Percentiles rank a stretch among this genome's conserved stretches.
These are phyloP conservation scores for Geopyxis carbonaria DNA, from an alignment of 495 filamentous ascomycete species.

Conservation along the genomic window DNA sequence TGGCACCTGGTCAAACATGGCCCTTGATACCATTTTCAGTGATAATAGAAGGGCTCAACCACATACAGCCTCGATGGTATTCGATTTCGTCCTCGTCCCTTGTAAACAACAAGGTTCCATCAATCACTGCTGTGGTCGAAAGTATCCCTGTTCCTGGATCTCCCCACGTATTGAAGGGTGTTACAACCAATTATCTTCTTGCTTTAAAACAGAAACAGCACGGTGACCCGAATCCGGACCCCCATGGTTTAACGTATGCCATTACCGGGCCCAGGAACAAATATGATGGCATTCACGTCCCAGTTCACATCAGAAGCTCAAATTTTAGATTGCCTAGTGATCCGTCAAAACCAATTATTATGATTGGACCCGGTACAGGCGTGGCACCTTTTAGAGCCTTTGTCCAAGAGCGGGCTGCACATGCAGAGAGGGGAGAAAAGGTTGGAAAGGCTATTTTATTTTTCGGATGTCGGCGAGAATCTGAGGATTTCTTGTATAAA, in stretches of 20 bases:
- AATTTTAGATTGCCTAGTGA: slow-evolving; percentile 99
- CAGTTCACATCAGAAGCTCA: slow-evolving; percentile 89
- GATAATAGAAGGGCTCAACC: slow-evolving; percentile 82
- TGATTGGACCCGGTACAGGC: slow-evolving; percentile 92
- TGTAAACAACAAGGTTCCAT: slow-evolving; percentile 83
- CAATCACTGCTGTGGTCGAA: slow-evolving; percentile 91
- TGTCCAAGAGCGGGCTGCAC: slow-evolving; percentile 75
- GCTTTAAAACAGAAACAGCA: slow-evolving; percentile 96
- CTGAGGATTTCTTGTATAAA: slow-evolving; percentile 83
- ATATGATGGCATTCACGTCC: slow-evolving; percentile 90
- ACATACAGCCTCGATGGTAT: slow-evolving; percentile 96
- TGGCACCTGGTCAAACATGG: slow-evolving; percentile 58
- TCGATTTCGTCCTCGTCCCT: slow-evolving; percentile 95
- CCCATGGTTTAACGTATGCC: slow-evolving; percentile 75
- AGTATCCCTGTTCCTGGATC: slow-evolving; percentile 58
- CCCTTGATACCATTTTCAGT: slow-evolving; percentile 76
- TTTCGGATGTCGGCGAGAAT: slow-evolving; percentile 73
- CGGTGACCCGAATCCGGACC: slow-evolving; percentile 67
- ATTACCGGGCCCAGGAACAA: slow-evolving; percentile 87
- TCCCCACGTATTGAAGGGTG: slow-evolving; percentile 71
- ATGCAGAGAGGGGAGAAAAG: slow-evolving; percentile 59
- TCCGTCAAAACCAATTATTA: slow-evolving; percentile 80
- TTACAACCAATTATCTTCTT: slow-evolving; percentile 92
- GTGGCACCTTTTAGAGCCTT: slow-evolving; percentile 94
- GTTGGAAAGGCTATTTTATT: slow-evolving; percentile 86